Evolutionary conservation across 2,329 filamentous ascomycete species (phyloP), one percentile per base, ranked within the genome.

Genomic region (Trichoderma lentiforme): DNA sequence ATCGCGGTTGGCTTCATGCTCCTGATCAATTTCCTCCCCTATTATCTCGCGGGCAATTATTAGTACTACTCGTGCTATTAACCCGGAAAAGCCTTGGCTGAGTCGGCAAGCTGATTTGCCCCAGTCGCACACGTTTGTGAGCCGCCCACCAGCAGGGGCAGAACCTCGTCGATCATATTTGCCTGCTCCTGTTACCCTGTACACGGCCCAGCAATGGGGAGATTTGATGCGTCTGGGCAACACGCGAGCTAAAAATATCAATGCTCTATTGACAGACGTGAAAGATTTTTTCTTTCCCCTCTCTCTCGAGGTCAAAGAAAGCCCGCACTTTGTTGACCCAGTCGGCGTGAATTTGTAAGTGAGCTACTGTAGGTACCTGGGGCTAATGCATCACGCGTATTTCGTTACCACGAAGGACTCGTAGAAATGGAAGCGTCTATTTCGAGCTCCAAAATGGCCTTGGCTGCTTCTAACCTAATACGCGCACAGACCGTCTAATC

Each of bases 21-120:
- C 66, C 56, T 47, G 57, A 47, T 69, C 66, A 68, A 69, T 69
- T 51, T 69, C 57, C 28, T 69, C 66, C 57, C 66, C 66, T 60
- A 60, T 24, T 58, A 36, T 57, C 39, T 47, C 26, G 56, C n/a
- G 26, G 57, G 32, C 56, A 43, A 18, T 69, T 26, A 39, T 24
- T 18, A 21, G 18, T 51, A 53, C 36, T 43, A 53, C 36, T 43
- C n/a, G 30, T 60, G 28, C 51, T 56, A 32, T 32, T 61, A 51
- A 51, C 39, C 56, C 57, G 30, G 39, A 69, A n/a, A 39, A 32
- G 58, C 32, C 39, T 43, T 64, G 47, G 56, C 65, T 47, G 53
- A 36, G 32, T 36, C 26, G 53, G 51, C 58, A 60, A 47, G 65
- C 32, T 32, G 53, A 56, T 60, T 63, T 24, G 43, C 18, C 53